Conservation (phyloP, 139 green algal genomes). For the Volvox africanus region DNA sequence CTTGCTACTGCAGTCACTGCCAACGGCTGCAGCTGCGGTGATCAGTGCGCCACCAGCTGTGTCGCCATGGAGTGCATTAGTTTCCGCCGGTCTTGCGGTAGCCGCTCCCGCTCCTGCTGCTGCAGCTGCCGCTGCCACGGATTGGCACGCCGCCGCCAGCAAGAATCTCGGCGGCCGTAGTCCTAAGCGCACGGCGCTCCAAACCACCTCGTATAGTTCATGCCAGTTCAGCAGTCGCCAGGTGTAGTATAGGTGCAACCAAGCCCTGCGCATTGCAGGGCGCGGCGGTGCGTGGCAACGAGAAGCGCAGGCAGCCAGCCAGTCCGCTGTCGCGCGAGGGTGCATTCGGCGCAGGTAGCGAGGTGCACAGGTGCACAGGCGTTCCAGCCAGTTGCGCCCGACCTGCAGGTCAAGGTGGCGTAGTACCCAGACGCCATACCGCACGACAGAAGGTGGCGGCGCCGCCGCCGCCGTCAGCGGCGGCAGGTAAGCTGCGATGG, state of each 20-base stretch:
- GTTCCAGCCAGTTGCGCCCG: not conserved
- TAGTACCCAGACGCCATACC: slow-evolving; percentile 13
- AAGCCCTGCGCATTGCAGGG: not conserved
- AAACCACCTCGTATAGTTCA: not conserved
- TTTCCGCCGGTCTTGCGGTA: not conserved
- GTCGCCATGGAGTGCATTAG: too few species aligned
- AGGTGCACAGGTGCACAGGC: not conserved
- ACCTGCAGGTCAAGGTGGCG: not conserved
- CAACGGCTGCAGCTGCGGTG: not conserved
- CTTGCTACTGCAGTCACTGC: too few species aligned
- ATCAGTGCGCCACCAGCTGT: not conserved
- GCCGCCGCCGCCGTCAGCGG: not conserved
- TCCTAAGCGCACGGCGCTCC: slow-evolving; percentile 20
- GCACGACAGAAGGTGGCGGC: not conserved
- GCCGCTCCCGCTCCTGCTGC: not conserved
- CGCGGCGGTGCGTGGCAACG: not conserved
- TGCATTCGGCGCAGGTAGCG: slow-evolving; percentile 26
- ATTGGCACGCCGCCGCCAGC: slow-evolving; percentile 16
- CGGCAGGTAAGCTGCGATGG: not conserved
- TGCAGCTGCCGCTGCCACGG: not conserved
- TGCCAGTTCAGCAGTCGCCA: not conserved
- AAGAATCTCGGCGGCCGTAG: not conserved
- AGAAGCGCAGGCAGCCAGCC: not conserved
- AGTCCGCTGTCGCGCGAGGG: slow-evolving; percentile 6
- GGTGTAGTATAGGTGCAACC: not conserved